These are phyloP conservation scores for Scedosporium minutisporum DNA, from an alignment of 2,329 filamentous ascomycete species.

Conservation along the genomic window DNA sequence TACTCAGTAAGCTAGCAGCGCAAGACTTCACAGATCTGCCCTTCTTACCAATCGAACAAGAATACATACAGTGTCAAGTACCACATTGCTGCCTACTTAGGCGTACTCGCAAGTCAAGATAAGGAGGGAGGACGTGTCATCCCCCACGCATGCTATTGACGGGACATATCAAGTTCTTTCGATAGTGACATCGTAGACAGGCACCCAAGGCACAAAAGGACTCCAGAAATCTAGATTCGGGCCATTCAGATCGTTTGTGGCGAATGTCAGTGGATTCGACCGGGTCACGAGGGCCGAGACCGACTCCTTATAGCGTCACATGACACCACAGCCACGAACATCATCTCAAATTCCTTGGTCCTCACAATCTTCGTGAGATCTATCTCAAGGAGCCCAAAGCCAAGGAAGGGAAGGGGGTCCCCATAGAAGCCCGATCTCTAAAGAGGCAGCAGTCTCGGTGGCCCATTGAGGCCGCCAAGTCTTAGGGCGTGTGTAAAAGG, in stretches of 20 bases:
- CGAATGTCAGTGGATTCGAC: background rate
- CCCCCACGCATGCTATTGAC: too few species aligned
- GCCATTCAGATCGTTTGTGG: background rate
- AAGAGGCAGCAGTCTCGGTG: background rate
- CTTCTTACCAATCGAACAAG: too few species aligned
- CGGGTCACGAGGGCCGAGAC: background rate
- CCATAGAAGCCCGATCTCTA: background rate
- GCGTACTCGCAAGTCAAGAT: too few species aligned
- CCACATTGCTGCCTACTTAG: too few species aligned
- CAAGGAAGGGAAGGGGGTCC: background rate
- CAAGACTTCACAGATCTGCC: too few species aligned
- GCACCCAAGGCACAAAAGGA: conserved; percentile 12
- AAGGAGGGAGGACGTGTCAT: too few species aligned
- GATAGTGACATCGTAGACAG: background rate
- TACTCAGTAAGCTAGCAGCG: too few species aligned
- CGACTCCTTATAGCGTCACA: background rate
- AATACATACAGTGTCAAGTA: too few species aligned
- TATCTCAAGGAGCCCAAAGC: background rate
- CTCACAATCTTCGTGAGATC: background rate
- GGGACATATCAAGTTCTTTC: too few species aligned
- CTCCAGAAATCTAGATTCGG: background rate
- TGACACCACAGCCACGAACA: background rate
- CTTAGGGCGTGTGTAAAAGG: background rate
- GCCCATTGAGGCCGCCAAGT: background rate
- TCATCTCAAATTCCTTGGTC: background rate